These are phyloP conservation scores for Anacardium occidentale DNA, from an alignment of 345 rosid species.

Conservation along the genomic window DNA sequence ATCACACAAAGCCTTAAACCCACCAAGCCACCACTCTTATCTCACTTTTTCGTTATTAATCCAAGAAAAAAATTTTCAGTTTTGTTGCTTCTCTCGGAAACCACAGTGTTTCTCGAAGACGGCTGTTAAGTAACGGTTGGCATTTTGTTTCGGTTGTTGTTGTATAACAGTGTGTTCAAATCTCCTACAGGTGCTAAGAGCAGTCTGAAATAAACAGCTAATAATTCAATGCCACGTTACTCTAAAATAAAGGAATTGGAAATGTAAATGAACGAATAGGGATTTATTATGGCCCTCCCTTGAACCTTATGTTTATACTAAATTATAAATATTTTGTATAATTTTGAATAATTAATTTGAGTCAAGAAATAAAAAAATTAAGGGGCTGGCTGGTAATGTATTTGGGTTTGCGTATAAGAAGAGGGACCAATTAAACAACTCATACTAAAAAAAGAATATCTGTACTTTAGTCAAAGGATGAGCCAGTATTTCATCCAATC, in stretches of 20 bases:
- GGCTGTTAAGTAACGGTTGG: constrained; percentile 63
- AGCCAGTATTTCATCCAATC: too few relatives aligned
- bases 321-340: too few relatives aligned
- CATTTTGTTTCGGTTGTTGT: constrained; percentile 36
- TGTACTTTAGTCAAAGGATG: too few relatives aligned
- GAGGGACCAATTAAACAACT: too few relatives aligned
- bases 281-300: too few relatives aligned
- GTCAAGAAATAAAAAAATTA: too few relatives aligned
- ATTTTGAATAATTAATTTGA: too few relatives aligned
- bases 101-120: constrained; percentile 26
- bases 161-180: neutral
- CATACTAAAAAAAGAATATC: too few relatives aligned
- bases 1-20: constrained; percentile 25
- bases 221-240: neutral
- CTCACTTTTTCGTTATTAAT: constrained; percentile 18
- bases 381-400: too few relatives aligned
- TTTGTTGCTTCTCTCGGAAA: neutral
- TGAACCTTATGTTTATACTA: too few relatives aligned
- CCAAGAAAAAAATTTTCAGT: constrained; percentile 12
- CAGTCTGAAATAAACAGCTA: neutral
- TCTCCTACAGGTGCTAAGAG: neutral
- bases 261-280: too few relatives aligned
- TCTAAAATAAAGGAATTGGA: neutral
- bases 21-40: constrained; percentile 15
- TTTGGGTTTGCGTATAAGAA: too few relatives aligned